Conservation (phyloP, 2,329 filamentous ascomycete species). For the Orbilia quercus region DNA sequence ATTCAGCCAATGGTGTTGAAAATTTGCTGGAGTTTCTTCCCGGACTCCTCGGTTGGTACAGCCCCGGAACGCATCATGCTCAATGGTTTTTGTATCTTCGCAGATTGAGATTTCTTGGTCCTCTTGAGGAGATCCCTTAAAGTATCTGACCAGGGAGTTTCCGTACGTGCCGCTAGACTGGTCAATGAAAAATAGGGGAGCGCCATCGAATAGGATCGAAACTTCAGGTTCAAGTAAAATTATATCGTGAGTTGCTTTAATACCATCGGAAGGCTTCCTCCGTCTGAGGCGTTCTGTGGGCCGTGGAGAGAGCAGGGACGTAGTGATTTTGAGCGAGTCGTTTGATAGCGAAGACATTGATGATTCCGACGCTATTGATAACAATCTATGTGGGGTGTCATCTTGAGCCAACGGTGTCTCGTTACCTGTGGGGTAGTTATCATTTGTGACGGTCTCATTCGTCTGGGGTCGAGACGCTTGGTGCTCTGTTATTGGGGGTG, state of each 20-base stretch:
- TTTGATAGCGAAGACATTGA: slow-evolving; percentile 34
- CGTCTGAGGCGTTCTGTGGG: slow-evolving; percentile 14
- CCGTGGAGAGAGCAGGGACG: slow-evolving; percentile 32
- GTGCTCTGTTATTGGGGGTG: not conserved
- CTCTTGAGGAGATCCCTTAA: not conserved
- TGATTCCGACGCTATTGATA: slow-evolving; percentile 24
- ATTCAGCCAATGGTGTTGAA: slow-evolving; percentile 42
- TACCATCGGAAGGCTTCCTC: not conserved
- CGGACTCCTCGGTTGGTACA: slow-evolving; percentile 26
- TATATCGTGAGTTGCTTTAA: not conserved
- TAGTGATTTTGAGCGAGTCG: slow-evolving; percentile 26
- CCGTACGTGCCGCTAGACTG: slow-evolving; percentile 42
- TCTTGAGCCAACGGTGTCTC: not conserved
- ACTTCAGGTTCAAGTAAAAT: slow-evolving; percentile 14
- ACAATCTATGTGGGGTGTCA: slow-evolving; percentile 1
- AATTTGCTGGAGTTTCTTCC: not conserved
- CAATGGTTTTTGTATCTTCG: slow-evolving; percentile 24
- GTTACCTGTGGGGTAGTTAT: not conserved
- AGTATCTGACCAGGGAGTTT: slow-evolving; percentile 20
- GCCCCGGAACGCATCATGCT: slow-evolving; percentile 31
- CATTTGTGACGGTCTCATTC: not conserved
- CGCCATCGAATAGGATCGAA: slow-evolving; percentile 30
- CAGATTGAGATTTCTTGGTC: not conserved
- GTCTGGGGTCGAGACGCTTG: not conserved
- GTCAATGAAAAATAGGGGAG: slow-evolving; percentile 41